These are phyloP conservation scores for Salpingoeca rosetta DNA, from an alignment of 78 protist species.

Conservation along the genomic window DNA sequence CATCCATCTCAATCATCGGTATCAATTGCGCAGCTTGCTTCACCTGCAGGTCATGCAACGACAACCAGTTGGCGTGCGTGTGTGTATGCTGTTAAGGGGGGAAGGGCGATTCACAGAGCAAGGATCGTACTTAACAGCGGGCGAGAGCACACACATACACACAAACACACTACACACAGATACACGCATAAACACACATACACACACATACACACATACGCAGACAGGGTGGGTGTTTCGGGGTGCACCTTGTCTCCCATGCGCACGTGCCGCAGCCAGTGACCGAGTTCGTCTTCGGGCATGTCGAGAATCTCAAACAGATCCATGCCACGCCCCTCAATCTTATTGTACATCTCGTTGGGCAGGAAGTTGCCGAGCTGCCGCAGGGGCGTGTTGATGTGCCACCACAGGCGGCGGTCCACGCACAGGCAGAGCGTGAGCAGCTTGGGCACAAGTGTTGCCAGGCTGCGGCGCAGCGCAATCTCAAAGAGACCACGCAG, in stretches of 20 bases:
- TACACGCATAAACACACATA: too few species aligned
- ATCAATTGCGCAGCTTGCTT: slow-evolving; percentile 35
- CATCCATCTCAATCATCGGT: slow-evolving; percentile 61
- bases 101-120: too few species aligned
- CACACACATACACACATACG: too few species aligned
- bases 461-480: slow-evolving; percentile 4
- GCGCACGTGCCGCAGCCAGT: slow-evolving; percentile 34
- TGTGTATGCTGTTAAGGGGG: too few species aligned
- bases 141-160: too few species aligned
- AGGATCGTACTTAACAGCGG: too few species aligned
- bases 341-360: not conserved
- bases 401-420: slow-evolving; percentile 77
- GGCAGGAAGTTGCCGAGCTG: not conserved
- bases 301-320: slow-evolving; percentile 65
- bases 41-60: too few species aligned
- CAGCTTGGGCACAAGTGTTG: not conserved
- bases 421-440: slow-evolving; percentile 67
- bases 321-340: not conserved
- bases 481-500: slow-evolving; percentile 93
- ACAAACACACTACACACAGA: too few species aligned
- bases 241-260: slow-evolving; percentile 22
- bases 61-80: too few species aligned
- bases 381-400: not conserved
- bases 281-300: slow-evolving; percentile 4
- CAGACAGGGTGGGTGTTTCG: not conserved